Conservation (phyloP, 169 alveolate genomes). For the Miamiensis avidus region DNA sequence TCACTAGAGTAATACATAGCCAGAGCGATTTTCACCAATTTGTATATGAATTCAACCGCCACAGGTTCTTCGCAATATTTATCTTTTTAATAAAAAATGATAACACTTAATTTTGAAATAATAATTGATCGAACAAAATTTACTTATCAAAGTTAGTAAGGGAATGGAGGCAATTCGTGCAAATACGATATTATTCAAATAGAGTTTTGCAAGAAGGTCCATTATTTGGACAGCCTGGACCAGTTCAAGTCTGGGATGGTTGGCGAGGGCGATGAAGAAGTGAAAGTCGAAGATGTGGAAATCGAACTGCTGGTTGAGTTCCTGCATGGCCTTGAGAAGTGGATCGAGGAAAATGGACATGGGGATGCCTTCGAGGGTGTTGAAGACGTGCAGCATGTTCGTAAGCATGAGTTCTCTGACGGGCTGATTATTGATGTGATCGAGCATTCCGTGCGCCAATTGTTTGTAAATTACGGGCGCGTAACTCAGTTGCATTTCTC, state of each 20-base stretch:
- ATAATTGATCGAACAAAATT: no score
- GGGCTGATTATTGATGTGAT: no score
- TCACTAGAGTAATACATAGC: conserved; percentile 45
- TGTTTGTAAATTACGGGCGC: no score
- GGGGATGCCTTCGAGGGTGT: conserved; percentile 71
- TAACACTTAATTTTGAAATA: no score
- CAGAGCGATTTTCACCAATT: conserved; percentile 51
- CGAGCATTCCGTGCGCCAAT: no score
- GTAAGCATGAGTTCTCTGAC: conserved; percentile 78
- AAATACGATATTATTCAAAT: conserved; percentile 57
- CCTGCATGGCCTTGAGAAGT: conserved; percentile 72
- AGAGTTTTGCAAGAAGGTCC: conserved; percentile 80
- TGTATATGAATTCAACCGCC: conserved; percentile 58
- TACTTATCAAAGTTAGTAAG: conserved; percentile 49
- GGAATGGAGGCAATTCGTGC: conserved; percentile 63
- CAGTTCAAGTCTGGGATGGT: conserved; percentile 71
- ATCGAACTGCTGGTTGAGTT: conserved; percentile 62
- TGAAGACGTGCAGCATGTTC: conserved; percentile 70
- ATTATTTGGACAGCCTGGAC: conserved; percentile 69
- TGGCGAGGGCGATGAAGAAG: conserved; percentile 69
- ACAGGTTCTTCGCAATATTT: no score
- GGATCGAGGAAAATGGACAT: conserved; percentile 82
- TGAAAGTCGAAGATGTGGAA: conserved; percentile 76
- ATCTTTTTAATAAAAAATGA: no score
- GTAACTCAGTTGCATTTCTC: no score